phyloP scores from a whole-genome alignment of 2,329 filamentous ascomycete species.

The Penicillium aurantiogriseum region DNA sequence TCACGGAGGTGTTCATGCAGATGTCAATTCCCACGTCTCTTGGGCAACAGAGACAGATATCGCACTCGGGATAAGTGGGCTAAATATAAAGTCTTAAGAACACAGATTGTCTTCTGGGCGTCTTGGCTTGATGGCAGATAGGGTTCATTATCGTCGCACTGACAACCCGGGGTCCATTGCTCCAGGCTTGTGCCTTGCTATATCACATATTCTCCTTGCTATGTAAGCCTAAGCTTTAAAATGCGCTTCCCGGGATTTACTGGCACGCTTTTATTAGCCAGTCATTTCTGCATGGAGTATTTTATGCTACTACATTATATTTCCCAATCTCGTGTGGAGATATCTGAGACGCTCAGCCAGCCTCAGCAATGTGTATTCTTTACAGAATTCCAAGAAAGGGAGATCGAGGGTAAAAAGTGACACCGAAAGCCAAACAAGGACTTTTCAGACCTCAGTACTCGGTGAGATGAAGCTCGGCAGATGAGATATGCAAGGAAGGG shows the following conservation, averaged over 20 bases:
- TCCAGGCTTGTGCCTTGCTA: conserved; percentile 1
- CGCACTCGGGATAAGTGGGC: neutral
- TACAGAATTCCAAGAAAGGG: neutral
- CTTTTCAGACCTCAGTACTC: neutral
- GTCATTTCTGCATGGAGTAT: neutral
- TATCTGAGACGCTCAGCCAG: too few species aligned
- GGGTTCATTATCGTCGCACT: conserved; percentile 11
- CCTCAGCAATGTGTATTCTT: neutral
- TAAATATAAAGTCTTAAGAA: neutral
- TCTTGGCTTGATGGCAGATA: conserved; percentile 3
- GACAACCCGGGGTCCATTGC: conserved; percentile 15
- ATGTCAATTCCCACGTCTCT: neutral
- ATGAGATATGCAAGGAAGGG: neutral
- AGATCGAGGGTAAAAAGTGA: neutral
- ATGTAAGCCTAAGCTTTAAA: neutral
- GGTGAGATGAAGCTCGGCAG: neutral
- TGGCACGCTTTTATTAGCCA: neutral
- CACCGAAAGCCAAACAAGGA: too few species aligned
- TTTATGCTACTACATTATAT: neutral
- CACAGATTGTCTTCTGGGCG: neutral
- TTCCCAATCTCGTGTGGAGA: neutral
- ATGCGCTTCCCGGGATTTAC: neutral
- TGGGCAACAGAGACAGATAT: neutral
- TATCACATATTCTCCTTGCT: neutral
- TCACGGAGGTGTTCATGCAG: neutral